Evolutionary conservation across 169 alveolate genomes (phyloP), one percentile per base, ranked within the genome.

Genomic region (Babesia sp.): DNA sequence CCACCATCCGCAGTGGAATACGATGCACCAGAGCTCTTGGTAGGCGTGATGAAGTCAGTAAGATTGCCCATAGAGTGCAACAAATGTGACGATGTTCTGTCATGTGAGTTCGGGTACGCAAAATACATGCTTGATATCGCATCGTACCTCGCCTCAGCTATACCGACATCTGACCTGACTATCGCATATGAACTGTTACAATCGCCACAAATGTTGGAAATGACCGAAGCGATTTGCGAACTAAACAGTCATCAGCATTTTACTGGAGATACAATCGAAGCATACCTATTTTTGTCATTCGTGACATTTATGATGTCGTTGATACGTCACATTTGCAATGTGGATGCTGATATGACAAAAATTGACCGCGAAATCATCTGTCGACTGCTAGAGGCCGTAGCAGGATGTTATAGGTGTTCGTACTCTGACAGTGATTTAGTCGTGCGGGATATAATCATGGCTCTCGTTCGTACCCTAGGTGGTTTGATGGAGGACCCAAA

Each of bases 361-460:
- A 7, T 64, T 8, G 51, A 64, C 16, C 34, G 39, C 1, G 61
- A 3, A 20, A 36, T 28, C 8, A 16, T 48, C 33, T 64, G 26
- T 42, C 46, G 57, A 0, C 41, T 69, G 46, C 18, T 69, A 12
- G 58, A 57, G 12, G 57, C 57, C 22, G 2, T 69, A 24, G 39
- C 41, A 5, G 36, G 71, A 0, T 51, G 67, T 36, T 69, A 69
- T 33, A 33, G 69, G 59, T 69, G 79, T 14, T 69, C 79, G 11
- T 41, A 56, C 24, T 0, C 70, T 9, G 67, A 3, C 3, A 14
- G 58, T 54, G 79, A 69, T 22, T n/a, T 53, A 12, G 29, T 55
- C 41, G 7, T 69, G 42, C 51, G 54, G 57, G 79, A 69, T 22
- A 20, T 69, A 20, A 69, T 69, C 12, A 24, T 51, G 36, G 34